Conservation (phyloP, 768 basidiomycete species). For the Russula vinacea region DNA sequence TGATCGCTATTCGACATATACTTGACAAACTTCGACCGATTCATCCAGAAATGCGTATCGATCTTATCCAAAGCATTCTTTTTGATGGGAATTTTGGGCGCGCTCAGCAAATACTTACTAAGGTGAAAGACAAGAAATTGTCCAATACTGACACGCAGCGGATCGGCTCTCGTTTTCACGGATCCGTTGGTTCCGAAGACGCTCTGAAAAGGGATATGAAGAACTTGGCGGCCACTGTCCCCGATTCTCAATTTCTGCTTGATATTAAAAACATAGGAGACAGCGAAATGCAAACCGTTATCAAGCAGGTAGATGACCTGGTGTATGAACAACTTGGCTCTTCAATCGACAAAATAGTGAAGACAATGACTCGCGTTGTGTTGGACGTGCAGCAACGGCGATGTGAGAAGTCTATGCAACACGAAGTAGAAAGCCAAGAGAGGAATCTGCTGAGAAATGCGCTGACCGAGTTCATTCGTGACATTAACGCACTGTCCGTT, state of each 20-base stretch:
- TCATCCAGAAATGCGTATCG: not conserved
- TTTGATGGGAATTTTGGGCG: conserved; percentile 17
- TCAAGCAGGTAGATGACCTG: not conserved
- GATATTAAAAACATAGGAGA: conserved; percentile 3
- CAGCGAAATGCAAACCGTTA: not conserved
- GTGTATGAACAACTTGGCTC: conserved; percentile 15
- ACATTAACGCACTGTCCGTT: conserved; percentile 1
- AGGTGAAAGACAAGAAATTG: not conserved
- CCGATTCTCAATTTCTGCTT: conserved; percentile 21
- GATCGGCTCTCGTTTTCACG: not conserved
- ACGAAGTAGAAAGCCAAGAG: conserved; percentile 12
- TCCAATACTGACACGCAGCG: not conserved
- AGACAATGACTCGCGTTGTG: conserved; percentile 11
- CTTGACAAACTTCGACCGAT: not conserved
- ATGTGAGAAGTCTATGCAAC: conserved; percentile 14
- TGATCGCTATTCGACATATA: conserved; percentile 10
- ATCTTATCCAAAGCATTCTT: conserved; percentile 7
- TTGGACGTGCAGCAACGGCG: conserved; percentile 18
- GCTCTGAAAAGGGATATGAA: conserved; percentile 17
- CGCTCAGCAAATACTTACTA: conserved; percentile 5
- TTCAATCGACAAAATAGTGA: conserved; percentile 11
- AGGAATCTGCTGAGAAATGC: not conserved
- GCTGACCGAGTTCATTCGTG: conserved; percentile 13
- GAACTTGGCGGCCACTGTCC: not conserved
- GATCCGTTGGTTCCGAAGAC: not conserved